Conservation (phyloP, 2,329 filamentous ascomycete species). For the Pseudocercospora fijiensis region DNA sequence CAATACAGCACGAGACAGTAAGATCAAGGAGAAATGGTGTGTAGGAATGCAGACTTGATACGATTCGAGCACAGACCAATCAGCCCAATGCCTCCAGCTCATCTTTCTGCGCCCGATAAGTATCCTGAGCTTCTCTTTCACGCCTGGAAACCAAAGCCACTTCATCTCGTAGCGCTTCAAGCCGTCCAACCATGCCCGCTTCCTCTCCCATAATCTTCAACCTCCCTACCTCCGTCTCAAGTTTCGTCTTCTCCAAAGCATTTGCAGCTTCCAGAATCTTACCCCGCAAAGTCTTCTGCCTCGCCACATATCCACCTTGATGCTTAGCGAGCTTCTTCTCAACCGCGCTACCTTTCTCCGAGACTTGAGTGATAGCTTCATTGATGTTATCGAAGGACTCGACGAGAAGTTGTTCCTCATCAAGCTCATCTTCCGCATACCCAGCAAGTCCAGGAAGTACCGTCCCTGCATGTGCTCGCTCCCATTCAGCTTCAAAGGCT, state of each 20-base stretch:
- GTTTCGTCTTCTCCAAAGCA: slow-evolving; percentile 69
- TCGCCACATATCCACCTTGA: slow-evolving; percentile 85
- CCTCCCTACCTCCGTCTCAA: slow-evolving; percentile 71
- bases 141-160: slow-evolving; percentile 75
- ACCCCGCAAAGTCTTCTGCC: slow-evolving; percentile 73
- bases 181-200: slow-evolving; percentile 67
- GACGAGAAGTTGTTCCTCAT: slow-evolving; percentile 64
- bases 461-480: slow-evolving; percentile 47
- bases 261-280: slow-evolving; percentile 73
- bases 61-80: neutral
- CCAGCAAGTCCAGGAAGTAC: slow-evolving; percentile 75
- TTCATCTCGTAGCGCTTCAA: slow-evolving; percentile 77
- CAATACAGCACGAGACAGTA: too few species aligned
- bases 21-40: too few species aligned
- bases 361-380: slow-evolving; percentile 68
- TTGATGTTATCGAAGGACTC: slow-evolving; percentile 75
- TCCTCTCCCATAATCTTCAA: slow-evolving; percentile 78
- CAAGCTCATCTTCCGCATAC: slow-evolving; percentile 72
- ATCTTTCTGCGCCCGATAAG: slow-evolving; percentile 72
- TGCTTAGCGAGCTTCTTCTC: slow-evolving; percentile 91
- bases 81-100: slow-evolving; percentile 56
- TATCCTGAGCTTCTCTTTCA: slow-evolving; percentile 87
- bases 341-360: slow-evolving; percentile 78
- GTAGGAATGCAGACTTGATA: too few species aligned
- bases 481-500: slow-evolving; percentile 47